These are phyloP conservation scores for Rehmannia glutinosa DNA, from an alignment of 257 asterid genomes.

Conservation along the genomic window DNA sequence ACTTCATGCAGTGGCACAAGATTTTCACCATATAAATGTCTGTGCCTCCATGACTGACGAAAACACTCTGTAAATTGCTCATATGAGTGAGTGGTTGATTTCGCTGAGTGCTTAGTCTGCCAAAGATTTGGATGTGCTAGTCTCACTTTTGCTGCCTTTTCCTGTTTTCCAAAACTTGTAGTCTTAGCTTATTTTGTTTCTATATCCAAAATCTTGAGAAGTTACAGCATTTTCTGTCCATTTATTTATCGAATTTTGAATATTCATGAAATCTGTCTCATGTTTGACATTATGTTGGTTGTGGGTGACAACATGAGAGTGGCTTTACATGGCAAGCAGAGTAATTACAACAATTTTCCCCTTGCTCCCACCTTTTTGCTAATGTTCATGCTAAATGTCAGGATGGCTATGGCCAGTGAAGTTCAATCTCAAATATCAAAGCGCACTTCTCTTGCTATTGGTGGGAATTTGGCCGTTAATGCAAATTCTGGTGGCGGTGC, in stretches of 20 bases:
- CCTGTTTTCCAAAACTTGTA: neutral
- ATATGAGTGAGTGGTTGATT: slow-evolving; percentile 6
- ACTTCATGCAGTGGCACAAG: neutral
- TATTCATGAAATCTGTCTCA: neutral
- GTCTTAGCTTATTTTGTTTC: neutral
- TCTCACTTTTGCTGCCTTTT: neutral
- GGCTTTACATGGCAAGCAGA: neutral
- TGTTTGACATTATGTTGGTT: slow-evolving; percentile 2
- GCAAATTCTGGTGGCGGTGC: slow-evolving; percentile 76
- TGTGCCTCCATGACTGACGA: neutral
- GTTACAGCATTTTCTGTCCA: neutral
- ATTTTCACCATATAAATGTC: neutral
- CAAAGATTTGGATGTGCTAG: neutral
- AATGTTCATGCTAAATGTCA: slow-evolving; percentile 35
- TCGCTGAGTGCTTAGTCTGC: slow-evolving; percentile 1
- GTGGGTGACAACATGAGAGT: neutral
- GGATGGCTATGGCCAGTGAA: slow-evolving; percentile 96
- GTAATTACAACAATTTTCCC: neutral
- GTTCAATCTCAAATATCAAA: slow-evolving; percentile 75
- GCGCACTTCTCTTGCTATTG: slow-evolving; percentile 55
- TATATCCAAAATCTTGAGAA: neutral
- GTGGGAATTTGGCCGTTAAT: slow-evolving; percentile 80
- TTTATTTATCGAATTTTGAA: neutral
- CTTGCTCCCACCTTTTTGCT: slow-evolving; percentile 3
- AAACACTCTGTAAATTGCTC: neutral